phyloP scores from a whole-genome alignment of 352 stramenopile genomes.

The Pythium pyrilobum region DNA sequence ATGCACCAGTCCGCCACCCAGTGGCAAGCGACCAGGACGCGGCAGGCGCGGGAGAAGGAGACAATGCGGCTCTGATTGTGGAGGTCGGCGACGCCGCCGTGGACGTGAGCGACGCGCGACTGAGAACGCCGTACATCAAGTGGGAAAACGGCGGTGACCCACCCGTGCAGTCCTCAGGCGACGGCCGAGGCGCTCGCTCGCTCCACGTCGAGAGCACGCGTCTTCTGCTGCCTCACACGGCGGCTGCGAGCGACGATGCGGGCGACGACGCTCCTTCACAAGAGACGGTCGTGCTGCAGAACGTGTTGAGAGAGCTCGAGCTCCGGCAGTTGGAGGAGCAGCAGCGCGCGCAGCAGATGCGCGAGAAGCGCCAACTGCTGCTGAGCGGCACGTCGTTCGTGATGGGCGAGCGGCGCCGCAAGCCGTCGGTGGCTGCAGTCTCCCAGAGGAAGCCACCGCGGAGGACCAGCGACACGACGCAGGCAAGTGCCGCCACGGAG shows the following conservation, averaged over 20 bases:
- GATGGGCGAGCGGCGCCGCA: constrained; percentile 4
- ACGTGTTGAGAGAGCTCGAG: not conserved
- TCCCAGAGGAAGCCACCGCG: not conserved
- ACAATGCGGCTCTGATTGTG: not conserved
- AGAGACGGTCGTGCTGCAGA: not conserved
- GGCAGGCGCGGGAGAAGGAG: not conserved
- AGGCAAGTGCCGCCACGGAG: not conserved
- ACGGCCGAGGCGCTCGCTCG: not conserved
- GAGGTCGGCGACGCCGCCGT: not conserved
- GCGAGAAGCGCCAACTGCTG: not conserved
- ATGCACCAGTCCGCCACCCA: no score
- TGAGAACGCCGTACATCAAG: constrained; percentile 11
- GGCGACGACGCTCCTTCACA: not conserved
- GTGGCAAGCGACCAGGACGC: no score
- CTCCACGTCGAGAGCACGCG: constrained; percentile 14
- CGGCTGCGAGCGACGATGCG: not conserved
- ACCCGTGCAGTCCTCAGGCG: not conserved
- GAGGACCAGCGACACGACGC: no score
- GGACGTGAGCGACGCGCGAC: not conserved
- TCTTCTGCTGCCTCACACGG: not conserved
- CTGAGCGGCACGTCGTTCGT: constrained; percentile 13
- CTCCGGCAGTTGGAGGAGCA: not conserved
- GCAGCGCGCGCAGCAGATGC: not conserved
- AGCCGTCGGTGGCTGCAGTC: not conserved
- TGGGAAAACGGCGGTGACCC: constrained; percentile 5